Percentiles rank a stretch among this genome's conserved stretches.
These are phyloP conservation scores for Jatropha podagrica DNA, from an alignment of 441 rosid species.

Conservation along the genomic window DNA sequence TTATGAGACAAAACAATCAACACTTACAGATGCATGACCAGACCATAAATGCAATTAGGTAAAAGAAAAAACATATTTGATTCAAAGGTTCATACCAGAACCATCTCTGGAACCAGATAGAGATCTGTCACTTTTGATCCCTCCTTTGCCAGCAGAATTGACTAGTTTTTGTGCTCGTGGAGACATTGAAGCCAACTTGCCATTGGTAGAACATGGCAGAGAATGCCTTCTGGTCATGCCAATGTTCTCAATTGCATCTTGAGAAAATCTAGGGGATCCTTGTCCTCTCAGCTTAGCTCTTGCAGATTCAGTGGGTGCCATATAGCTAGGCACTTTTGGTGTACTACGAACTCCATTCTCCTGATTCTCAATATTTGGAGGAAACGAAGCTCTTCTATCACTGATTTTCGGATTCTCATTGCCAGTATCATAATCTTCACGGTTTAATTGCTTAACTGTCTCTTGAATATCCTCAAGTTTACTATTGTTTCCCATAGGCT, in stretches of 20 bases:
- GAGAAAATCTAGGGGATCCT: conserved; percentile 50
- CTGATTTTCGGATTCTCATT: conserved; percentile 41
- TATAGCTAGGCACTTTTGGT: conserved; percentile 69
- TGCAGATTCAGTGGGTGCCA: conserved; percentile 66
- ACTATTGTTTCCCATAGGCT: conserved; percentile 32
- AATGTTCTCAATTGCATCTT: conserved; percentile 43
- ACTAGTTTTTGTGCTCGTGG: conserved; percentile 51
- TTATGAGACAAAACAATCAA: too few relatives aligned
- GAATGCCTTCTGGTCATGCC: conserved; percentile 62
- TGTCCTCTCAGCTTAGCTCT: conserved; percentile 57
- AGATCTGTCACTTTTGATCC: conserved; percentile 23
- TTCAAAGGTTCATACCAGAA: conserved; percentile 43
- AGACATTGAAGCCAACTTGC: conserved; percentile 45
- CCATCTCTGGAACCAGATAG: conserved; percentile 47
- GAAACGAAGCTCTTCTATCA: conserved; percentile 55
- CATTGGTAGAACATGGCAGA: conserved; percentile 56
- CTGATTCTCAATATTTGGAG: conserved; percentile 49
- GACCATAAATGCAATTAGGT: not conserved
- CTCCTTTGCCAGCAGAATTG: conserved; percentile 23
- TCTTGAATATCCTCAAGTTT: conserved; percentile 20
- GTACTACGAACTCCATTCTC: conserved; percentile 46
- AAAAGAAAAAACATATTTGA: not conserved
- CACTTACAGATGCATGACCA: not conserved
- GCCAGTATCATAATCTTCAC: conserved; percentile 25
- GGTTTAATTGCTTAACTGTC: not conserved